These are phyloP conservation scores for Gaeumannomyces tritici DNA, from an alignment of 2,329 filamentous ascomycete genomes.

Conservation along the genomic window DNA sequence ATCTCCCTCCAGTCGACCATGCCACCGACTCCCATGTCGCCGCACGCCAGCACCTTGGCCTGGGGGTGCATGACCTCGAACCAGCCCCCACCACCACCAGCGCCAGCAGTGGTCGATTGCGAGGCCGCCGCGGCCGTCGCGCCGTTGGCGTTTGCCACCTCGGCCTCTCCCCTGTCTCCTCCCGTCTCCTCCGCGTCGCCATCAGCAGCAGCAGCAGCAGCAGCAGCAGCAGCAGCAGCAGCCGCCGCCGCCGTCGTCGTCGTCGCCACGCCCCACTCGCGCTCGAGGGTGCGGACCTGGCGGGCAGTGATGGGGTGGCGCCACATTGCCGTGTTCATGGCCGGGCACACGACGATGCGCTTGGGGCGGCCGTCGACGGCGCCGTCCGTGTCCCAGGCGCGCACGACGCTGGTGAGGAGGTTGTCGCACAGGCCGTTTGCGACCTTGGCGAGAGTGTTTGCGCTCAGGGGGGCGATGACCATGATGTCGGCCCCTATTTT, in stretches of 20 bases:
- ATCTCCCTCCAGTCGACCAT: slow-evolving; percentile 78
- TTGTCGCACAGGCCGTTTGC: slow-evolving; percentile 60
- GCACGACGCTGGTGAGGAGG: slow-evolving; percentile 61
- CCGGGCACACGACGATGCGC: slow-evolving; percentile 58
- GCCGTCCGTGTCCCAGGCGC: slow-evolving; percentile 80
- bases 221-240: not conserved
- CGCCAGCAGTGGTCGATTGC: not conserved
- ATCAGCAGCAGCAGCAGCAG: not conserved
- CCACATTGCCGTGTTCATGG: slow-evolving; percentile 93
- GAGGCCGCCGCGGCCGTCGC: not conserved
- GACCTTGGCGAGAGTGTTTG: slow-evolving; percentile 82
- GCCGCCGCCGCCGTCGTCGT: too few species aligned
- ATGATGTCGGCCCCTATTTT: slow-evolving; percentile 60
- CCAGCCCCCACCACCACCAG: slow-evolving; percentile 39
- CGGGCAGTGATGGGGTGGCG: slow-evolving; percentile 68
- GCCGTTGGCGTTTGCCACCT: slow-evolving; percentile 2
- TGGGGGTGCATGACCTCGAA: slow-evolving; percentile 65
- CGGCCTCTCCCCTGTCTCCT: too few species aligned
- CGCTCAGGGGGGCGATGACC: slow-evolving; percentile 70
- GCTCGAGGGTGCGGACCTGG: slow-evolving; percentile 59
- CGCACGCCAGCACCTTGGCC: slow-evolving; percentile 73
- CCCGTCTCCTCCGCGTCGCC: not conserved
- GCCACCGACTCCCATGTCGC: slow-evolving; percentile 70
- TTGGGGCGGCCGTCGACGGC: slow-evolving; percentile 48
- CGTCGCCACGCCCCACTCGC: slow-evolving; percentile 62